Conservation (phyloP, 2,329 filamentous ascomycete species). For the Fusarium neocosmosporiellum region DNA sequence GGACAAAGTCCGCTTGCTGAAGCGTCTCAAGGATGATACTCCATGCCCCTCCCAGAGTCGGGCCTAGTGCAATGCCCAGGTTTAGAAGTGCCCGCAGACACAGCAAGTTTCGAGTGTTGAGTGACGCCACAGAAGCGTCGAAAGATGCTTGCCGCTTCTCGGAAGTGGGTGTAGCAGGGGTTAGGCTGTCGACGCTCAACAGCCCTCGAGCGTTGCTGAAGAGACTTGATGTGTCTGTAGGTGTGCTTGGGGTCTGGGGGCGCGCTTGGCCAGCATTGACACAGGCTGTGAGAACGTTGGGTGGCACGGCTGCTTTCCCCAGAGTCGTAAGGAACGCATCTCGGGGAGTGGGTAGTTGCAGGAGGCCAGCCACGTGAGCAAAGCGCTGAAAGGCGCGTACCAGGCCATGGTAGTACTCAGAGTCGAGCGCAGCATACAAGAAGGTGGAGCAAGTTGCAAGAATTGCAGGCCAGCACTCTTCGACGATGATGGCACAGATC, state of each 20-base stretch:
- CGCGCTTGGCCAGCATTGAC: slow-evolving; percentile 61
- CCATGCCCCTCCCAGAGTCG: slow-evolving; percentile 87
- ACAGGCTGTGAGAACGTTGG: slow-evolving; percentile 76
- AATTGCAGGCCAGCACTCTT: slow-evolving; percentile 94
- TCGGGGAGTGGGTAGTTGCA: slow-evolving; percentile 85
- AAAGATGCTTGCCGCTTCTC: slow-evolving; percentile 72
- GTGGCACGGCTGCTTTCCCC: slow-evolving; percentile 91
- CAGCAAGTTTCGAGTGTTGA: slow-evolving; percentile 90
- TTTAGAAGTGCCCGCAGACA: slow-evolving; percentile 94
- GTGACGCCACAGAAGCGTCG: slow-evolving; percentile 64
- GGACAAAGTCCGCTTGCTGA: slow-evolving; percentile 90
- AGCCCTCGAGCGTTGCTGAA: slow-evolving; percentile 78
- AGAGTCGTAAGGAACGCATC: slow-evolving; percentile 96
- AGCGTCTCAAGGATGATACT: slow-evolving; percentile 91
- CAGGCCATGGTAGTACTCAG: slow-evolving; percentile 91
- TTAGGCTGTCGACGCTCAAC: slow-evolving; percentile 78
- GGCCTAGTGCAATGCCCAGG: slow-evolving; percentile 91
- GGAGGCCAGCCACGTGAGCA: slow-evolving; percentile 90
- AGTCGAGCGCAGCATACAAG: slow-evolving; percentile 89
- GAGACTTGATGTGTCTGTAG: slow-evolving; percentile 65
- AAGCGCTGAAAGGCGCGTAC: slow-evolving; percentile 96
- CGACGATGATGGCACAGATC: slow-evolving; percentile 83
- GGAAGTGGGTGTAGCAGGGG: slow-evolving; percentile 63
- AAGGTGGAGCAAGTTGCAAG: slow-evolving; percentile 96
- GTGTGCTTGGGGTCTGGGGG: slow-evolving; percentile 57